Conservation (phyloP, 2,329 filamentous ascomycete genomes). For the Botrytis byssoidea region DNA sequence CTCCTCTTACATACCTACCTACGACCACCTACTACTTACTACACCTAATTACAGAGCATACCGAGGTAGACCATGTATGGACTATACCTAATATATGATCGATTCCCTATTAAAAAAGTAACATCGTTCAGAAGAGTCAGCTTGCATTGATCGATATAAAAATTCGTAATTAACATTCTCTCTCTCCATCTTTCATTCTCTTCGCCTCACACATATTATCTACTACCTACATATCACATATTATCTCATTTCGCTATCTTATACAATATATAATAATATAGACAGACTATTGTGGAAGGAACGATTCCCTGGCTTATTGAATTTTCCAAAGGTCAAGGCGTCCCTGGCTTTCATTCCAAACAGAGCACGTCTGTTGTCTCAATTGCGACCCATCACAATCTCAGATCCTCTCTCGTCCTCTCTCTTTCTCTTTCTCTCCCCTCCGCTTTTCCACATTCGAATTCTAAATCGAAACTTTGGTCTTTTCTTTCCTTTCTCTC, state of each 20-base stretch:
- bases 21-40: too few relatives aligned
- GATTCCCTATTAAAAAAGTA: background rate
- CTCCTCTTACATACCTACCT: too few relatives aligned
- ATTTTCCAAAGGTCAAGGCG: conserved; percentile 18
- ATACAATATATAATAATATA: background rate
- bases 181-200: background rate
- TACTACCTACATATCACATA: background rate
- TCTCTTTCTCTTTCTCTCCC: background rate
- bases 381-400: conserved; percentile 10
- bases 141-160: background rate
- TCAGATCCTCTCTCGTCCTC: background rate
- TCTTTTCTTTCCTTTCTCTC: background rate
- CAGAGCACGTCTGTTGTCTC: conserved; percentile 21
- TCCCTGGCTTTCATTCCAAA: conserved; percentile 14
- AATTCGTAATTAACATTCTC: background rate
- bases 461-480: background rate
- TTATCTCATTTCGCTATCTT: background rate
- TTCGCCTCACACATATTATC: background rate
- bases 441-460: background rate
- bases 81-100: background rate
- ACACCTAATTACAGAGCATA: background rate
- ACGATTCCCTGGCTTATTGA: conserved; percentile 15
- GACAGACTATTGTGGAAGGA: background rate
- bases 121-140: background rate
- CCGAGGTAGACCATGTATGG: background rate